Evolutionary conservation across 768 basidiomycete species (phyloP).

Genomic region (Lactarius sp.): DNA sequence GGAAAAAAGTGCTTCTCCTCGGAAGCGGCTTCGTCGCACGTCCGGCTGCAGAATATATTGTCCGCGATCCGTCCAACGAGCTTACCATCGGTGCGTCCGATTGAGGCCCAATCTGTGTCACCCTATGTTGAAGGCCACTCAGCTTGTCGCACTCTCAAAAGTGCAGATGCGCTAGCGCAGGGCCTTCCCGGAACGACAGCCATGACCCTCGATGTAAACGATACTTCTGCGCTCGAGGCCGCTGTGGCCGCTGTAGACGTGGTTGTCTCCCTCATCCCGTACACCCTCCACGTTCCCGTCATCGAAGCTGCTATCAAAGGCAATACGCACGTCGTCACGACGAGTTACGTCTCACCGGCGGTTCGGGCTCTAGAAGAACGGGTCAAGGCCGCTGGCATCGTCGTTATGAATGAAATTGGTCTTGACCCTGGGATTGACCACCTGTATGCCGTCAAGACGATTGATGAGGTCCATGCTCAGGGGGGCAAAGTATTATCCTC

Average conservation of each 20-base stretch:
- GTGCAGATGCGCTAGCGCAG: constrained; percentile 62
- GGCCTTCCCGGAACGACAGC: constrained; percentile 67
- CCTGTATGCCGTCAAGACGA: constrained; percentile 89
- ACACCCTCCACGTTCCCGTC: constrained; percentile 83
- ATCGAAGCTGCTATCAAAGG: constrained; percentile 86
- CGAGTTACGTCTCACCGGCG: constrained; percentile 87
- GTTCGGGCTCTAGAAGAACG: constrained; percentile 83
- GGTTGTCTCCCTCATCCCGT: constrained; percentile 95
- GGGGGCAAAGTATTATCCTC: constrained; percentile 73
- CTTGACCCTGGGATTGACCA: constrained; percentile 95
- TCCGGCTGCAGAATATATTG: constrained; percentile 94
- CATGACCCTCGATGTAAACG: constrained; percentile 76
- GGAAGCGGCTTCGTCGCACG: constrained; percentile 94
- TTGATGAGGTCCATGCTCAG: constrained; percentile 87
- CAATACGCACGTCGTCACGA: constrained; percentile 93
- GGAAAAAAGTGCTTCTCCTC: constrained; percentile 78
- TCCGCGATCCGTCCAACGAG: constrained; percentile 70
- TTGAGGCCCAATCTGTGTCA: background rate
- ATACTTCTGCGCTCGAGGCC: constrained; percentile 66
- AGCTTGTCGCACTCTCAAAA: constrained; percentile 86
- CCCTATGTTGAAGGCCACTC: constrained; percentile 1
- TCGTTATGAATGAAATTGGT: constrained; percentile 97
- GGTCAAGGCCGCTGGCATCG: constrained; percentile 82
- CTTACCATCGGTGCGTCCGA: constrained; percentile 70
- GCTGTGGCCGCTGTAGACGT: constrained; percentile 84